Evolutionary conservation across 306 rosid species (phyloP).

Genomic region (Hippophae tibetana): DNA sequence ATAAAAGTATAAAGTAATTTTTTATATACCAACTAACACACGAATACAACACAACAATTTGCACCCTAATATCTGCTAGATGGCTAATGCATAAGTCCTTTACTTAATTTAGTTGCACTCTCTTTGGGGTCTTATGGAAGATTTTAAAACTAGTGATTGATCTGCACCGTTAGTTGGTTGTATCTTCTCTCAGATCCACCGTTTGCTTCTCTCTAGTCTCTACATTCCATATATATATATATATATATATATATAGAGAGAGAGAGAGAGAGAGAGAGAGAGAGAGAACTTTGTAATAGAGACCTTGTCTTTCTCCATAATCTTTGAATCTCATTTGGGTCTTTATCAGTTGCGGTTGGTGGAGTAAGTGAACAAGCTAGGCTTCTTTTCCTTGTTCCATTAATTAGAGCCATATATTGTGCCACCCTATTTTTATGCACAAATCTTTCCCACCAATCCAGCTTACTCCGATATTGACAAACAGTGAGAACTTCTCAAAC

Average conservation of each 20-base stretch:
- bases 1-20: too few relatives aligned
- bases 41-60: too few relatives aligned
- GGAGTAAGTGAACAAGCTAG: conserved; percentile 18
- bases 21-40: too few relatives aligned
- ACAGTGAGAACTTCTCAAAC: conserved; percentile 18
- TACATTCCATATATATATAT: conserved; percentile 1
- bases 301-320: neutral
- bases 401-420: conserved; percentile 23
- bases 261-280: neutral
- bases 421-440: conserved; percentile 39
- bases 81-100: too few relatives aligned
- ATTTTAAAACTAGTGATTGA: conserved; percentile 12
- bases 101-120: too few relatives aligned
- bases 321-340: conserved; percentile 14
- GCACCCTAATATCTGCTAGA: too few relatives aligned
- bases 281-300: too few relatives aligned
- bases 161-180: conserved; percentile 23
- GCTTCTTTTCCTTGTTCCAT: conserved; percentile 13
- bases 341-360: conserved; percentile 54
- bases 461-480: conserved; percentile 32
- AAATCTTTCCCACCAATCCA: conserved; percentile 60
- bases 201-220: conserved; percentile 4
- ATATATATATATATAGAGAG: conserved; percentile 3
- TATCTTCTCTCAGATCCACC: conserved; percentile 11
- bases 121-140: too few relatives aligned